A percentile compares a stretch with the other conserved stretches of the same genome.
These are phyloP conservation scores for Tolypocladium endophyticum DNA, from an alignment of 2,329 filamentous ascomycete species.

Conservation along the genomic window DNA sequence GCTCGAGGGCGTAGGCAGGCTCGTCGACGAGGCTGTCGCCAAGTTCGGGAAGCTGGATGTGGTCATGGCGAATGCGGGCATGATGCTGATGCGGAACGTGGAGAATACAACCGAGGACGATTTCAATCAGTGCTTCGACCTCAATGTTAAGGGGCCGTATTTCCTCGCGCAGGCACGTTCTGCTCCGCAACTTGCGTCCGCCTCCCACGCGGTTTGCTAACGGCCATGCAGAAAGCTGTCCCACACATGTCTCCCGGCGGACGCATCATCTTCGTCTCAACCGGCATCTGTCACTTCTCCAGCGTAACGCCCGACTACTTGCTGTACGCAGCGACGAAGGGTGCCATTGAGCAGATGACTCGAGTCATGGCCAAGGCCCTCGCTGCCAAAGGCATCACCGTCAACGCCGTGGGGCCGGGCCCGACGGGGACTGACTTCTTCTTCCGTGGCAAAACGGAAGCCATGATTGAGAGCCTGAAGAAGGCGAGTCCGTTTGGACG, in stretches of 20 bases:
- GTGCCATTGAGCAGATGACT: conserved; percentile 48
- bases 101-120: conserved; percentile 36
- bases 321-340: conserved; percentile 46
- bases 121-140: conserved; percentile 36
- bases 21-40: conserved; percentile 37
- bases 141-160: conserved; percentile 49
- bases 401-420: conserved; percentile 28
- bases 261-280: conserved; percentile 42
- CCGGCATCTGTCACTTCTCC: conserved; percentile 23
- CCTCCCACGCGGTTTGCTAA: not conserved
- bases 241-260: conserved; percentile 38
- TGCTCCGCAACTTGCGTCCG: no score
- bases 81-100: conserved; percentile 38
- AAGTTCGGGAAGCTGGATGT: conserved; percentile 48
- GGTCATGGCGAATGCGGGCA: conserved; percentile 44
- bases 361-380: conserved; percentile 45
- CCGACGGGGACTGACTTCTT: conserved; percentile 48
- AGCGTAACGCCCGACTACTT: conserved; percentile 33
- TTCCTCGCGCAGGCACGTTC: conserved; percentile 35
- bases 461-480: conserved; percentile 29
- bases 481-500: conserved; percentile 8
- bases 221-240: conserved; percentile 31
- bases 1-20: conserved; percentile 31
- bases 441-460: conserved; percentile 35
- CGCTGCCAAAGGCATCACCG: conserved; percentile 35